These are phyloP conservation scores for Metarhizium rileyi DNA, from an alignment of 2,329 filamentous ascomycete species.

Conservation along the genomic window DNA sequence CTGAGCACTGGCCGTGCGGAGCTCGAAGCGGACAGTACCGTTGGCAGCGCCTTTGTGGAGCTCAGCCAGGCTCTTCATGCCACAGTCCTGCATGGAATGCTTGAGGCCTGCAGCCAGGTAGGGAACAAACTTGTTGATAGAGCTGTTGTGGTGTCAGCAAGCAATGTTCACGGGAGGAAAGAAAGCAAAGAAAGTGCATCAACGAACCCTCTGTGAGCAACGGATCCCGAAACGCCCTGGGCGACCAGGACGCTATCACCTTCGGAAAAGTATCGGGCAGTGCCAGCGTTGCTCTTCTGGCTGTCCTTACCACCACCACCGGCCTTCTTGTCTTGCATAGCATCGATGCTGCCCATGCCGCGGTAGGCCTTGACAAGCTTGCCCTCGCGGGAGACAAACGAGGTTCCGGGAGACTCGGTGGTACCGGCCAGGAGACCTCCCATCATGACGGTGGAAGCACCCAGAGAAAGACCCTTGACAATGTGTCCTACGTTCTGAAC, in stretches of 20 bases:
- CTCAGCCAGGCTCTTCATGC: conserved; percentile 67
- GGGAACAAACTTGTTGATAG: conserved; percentile 88
- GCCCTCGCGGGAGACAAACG: conserved; percentile 90
- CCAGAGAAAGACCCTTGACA: conserved; percentile 92
- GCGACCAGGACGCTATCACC: conserved; percentile 90
- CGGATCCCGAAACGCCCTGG: conserved; percentile 85
- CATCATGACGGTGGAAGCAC: conserved; percentile 98
- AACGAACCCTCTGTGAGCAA: conserved; percentile 61
- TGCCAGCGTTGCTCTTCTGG: conserved; percentile 83
- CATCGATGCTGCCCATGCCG: conserved; percentile 97
- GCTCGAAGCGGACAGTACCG: conserved; percentile 80
- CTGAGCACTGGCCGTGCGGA: conserved; percentile 88
- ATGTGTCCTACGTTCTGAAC: conserved; percentile 99
- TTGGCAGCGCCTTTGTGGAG: conserved; percentile 66
- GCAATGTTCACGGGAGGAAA: neutral
- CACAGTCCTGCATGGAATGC: conserved; percentile 95
- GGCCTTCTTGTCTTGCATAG: conserved; percentile 99
- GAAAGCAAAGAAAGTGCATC: neutral
- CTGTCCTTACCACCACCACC: conserved; percentile 61
- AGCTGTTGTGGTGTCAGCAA: conserved; percentile 38
- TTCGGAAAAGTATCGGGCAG: conserved; percentile 96
- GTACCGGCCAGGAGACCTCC: conserved; percentile 94
- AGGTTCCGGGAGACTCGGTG: conserved; percentile 93
- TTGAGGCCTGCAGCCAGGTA: conserved; percentile 93
- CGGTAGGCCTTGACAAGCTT: conserved; percentile 99